Percentiles rank a stretch among this genome's conserved stretches.
phyloP scores from a whole-genome alignment of 2,329 filamentous ascomycete genomes.

The Stromatinia cepivora region DNA sequence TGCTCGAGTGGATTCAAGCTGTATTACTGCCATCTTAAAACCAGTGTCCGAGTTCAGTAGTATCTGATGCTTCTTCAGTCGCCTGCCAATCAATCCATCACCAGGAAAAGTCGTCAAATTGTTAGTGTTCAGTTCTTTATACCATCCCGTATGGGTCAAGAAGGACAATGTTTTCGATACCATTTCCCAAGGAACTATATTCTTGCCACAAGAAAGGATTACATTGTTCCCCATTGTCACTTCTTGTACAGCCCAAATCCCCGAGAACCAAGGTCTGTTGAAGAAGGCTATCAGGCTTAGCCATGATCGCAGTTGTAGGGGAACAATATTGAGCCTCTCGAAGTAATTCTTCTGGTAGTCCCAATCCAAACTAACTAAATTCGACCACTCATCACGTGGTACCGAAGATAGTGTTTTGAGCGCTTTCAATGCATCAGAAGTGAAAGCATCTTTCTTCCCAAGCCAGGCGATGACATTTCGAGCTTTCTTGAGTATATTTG shows the following conservation, averaged over 20 bases:
- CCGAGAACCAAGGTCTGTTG: conserved; percentile 16
- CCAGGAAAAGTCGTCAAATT: background rate
- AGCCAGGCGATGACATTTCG: conserved; percentile 25
- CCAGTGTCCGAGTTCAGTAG: conserved; percentile 6
- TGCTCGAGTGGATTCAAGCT: conserved; percentile 14
- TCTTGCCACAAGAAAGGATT: conserved; percentile 4
- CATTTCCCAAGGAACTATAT: conserved; percentile 2
- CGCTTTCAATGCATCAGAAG: conserved; percentile 10
- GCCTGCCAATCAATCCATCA: background rate
- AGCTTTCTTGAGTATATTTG: conserved; percentile 25
- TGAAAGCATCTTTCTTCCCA: conserved; percentile 22
- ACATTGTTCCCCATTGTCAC: background rate
- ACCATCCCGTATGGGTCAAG: conserved; percentile 7
- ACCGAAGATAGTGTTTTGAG: conserved; percentile 7
- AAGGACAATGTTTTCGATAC: conserved; percentile 8
- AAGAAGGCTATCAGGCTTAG: conserved; percentile 17
- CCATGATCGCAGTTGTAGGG: background rate
- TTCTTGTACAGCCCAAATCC: conserved; percentile 16
- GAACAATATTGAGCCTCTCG: background rate
- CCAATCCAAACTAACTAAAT: conserved; percentile 7
- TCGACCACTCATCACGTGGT: conserved; percentile 12
- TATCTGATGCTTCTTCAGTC: background rate
- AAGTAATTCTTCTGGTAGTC: conserved; percentile 1
- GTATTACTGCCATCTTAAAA: conserved; percentile 12
- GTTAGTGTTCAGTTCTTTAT: conserved; percentile 3